Percentiles rank a stretch among this genome's conserved stretches.
Evolutionary conservation across 495 filamentous ascomycete species (phyloP).

Genomic region (Hyaloscypha finlandica): DNA sequence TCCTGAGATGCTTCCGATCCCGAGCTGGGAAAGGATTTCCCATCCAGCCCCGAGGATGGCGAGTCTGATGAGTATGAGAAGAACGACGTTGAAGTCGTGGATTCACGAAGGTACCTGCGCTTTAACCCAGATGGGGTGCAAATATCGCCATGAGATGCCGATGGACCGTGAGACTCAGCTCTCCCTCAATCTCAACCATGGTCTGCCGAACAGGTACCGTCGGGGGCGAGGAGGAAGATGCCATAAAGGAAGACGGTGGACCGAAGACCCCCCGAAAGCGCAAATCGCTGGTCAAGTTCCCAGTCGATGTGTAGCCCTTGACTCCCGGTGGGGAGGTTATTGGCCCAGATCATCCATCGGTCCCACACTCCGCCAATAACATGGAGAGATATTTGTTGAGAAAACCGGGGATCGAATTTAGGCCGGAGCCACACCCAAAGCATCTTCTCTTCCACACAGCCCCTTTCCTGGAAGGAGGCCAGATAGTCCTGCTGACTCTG

Average conservation of each 20-base stretch:
- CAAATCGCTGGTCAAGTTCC: too few species aligned
- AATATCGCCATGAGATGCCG: conserved; percentile 88
- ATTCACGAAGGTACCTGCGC: conserved; percentile 81
- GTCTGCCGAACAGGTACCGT: conserved; percentile 54
- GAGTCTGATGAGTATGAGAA: too few species aligned
- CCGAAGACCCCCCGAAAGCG: too few species aligned
- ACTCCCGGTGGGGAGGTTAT: too few species aligned
- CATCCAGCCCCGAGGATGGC: too few species aligned
- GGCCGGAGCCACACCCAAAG: too few species aligned
- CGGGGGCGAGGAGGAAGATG: neutral
- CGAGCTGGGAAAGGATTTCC: too few species aligned
- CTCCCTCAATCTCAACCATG: conserved; percentile 60
- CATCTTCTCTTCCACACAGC: too few species aligned
- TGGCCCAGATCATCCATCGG: neutral
- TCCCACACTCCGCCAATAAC: neutral
- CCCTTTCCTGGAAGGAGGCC: too few species aligned
- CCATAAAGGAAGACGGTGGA: too few species aligned
- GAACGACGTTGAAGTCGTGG: conserved; percentile 46
- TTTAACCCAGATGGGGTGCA: conserved; percentile 81
- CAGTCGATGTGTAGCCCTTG: too few species aligned
- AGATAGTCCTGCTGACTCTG: too few species aligned
- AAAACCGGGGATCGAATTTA: neutral
- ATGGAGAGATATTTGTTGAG: conserved; percentile 3
- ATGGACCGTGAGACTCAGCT: conserved; percentile 57
- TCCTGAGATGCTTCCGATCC: conserved; percentile 47